Conservation (phyloP, 1,284 basidiomycete species). For the Cutaneotrichosporon cavernicola region DNA sequence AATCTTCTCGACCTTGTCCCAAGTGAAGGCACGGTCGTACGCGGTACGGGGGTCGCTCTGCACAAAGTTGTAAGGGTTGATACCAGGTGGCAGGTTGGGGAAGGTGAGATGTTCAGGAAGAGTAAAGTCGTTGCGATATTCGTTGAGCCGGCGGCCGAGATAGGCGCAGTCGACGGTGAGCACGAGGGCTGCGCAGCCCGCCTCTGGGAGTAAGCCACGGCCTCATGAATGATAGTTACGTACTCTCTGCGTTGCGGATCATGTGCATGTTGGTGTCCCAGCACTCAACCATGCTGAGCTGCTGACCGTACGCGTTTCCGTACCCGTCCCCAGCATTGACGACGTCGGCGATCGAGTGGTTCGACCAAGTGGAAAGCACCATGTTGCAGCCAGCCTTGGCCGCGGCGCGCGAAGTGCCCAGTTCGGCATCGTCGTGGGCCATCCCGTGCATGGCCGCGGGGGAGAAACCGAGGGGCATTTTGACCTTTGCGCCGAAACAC, state of each 20-base stretch:
- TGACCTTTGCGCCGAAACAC: constrained; percentile 27
- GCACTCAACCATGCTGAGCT: constrained; percentile 35
- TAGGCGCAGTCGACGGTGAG: constrained; percentile 36
- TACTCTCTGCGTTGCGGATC: constrained; percentile 33
- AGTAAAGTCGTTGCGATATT: constrained; percentile 27
- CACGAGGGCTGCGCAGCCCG: constrained; percentile 30
- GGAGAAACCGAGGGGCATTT: constrained; percentile 36
- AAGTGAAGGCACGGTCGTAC: constrained; percentile 24
- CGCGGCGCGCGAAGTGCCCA: constrained; percentile 34
- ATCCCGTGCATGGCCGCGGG: constrained; percentile 40
- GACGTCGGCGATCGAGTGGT: constrained; percentile 34
- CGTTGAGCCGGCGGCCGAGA: constrained; percentile 33
- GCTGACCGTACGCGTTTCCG: constrained; percentile 31
- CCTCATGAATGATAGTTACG: neutral
- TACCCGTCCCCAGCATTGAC: constrained; percentile 21
- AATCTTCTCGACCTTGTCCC: constrained; percentile 21
- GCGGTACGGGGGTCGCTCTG: constrained; percentile 21
- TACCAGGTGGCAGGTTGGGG: constrained; percentile 25
- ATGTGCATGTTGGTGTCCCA: constrained; percentile 26
- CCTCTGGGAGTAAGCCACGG: constrained; percentile 22
- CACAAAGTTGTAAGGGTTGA: constrained; percentile 16
- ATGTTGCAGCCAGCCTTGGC: constrained; percentile 30
- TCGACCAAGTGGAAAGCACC: constrained; percentile 37
- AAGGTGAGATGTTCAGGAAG: constrained; percentile 20
- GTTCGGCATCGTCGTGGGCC: constrained; percentile 39